phyloP scores from a whole-genome alignment of 805 yeast genomes.

The Metschnikowia proteae region DNA sequence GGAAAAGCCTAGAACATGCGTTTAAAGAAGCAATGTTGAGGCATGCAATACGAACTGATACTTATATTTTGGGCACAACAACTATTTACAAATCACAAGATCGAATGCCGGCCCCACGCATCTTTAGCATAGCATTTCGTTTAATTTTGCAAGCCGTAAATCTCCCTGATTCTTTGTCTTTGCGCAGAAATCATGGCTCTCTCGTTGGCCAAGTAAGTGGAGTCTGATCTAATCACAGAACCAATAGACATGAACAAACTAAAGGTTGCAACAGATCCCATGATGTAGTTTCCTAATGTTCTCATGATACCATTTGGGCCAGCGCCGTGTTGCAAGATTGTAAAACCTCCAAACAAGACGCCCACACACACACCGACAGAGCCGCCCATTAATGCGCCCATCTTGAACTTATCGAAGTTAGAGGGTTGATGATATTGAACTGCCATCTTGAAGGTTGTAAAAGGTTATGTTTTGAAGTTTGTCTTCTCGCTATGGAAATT shows the following conservation, averaged over 20 bases:
- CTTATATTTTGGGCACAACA: not conserved
- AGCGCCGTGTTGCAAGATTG: conserved; percentile 91
- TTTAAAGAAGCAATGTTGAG: not conserved
- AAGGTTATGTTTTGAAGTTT: not conserved
- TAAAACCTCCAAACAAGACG: conserved; percentile 87
- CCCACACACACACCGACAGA: conserved; percentile 94
- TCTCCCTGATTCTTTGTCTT: conserved; percentile 16
- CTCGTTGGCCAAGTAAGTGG: conserved; percentile 25
- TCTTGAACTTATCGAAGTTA: conserved; percentile 92
- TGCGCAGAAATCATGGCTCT: conserved; percentile 16
- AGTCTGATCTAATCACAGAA: conserved; percentile 81
- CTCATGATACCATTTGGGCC: conserved; percentile 97
- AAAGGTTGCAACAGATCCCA: conserved; percentile 95
- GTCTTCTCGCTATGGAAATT: conserved; percentile 2
- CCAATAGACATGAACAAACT: conserved; percentile 97
- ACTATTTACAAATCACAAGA: conserved; percentile 1
- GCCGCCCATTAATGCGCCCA: conserved; percentile 97
- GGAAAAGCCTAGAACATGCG: not conserved
- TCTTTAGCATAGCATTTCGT: not conserved
- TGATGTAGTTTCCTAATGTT: conserved; percentile 93
- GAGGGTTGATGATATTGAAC: conserved; percentile 57
- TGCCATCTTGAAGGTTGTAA: conserved; percentile 11
- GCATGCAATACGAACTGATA: not conserved
- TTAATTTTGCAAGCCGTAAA: conserved; percentile 17
- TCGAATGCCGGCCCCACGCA: not conserved